Base-by-base conservation (phyloP, 1,284 basidiomycete species). In the Microbotryomycetes sp. region DNA sequence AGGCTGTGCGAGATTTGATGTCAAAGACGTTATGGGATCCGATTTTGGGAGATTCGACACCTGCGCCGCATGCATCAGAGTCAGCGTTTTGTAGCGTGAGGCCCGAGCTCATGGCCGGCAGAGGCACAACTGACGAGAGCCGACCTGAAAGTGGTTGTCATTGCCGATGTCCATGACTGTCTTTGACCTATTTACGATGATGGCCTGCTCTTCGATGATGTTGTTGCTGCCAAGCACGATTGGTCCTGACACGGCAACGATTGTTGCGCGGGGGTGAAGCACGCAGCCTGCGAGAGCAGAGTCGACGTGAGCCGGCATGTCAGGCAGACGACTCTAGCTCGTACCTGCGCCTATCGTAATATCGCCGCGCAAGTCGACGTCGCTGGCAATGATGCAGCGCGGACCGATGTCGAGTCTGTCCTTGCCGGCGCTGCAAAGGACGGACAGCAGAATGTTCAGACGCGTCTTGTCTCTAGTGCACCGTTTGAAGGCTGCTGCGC, bases 131-230 rank as follows among this genome's bases (percentile, higher is more conserved):
- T 69, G 72, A 88, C 90, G 85, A 75, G 86, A 90, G 11, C 87
- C 89, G 53, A 94, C 91, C 77, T 96, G 90, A 73, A 98, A 94
- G 55, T 91, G 78, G 74, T 97, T 97, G 60, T 87, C 83, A 72
- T 93, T 85, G 13, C 94, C 94, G 54, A 98, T 91, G 21, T 83
- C 80, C 85, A 97, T 89, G n/a, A 86, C 81, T 72, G 87, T 85
- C 71, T 87, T 89, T 52, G 83, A 86, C 81, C 87, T 80, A 74
- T 96, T 94, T 59, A 93, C 85, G 63, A 97, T 85, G 67, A 91
- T 85, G 2, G 84, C 88, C 7, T 82, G 82, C 75, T 97, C 94
- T 73, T 97, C 94, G 56, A 98, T 83, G 70, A 97, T 89, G 73
- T 90, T 93, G 57, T 87, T 83, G 26, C 83, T 79, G 7, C 91